Base-by-base conservation (phyloP, 495 filamentous ascomycete species). In the Hypoxylon crocopeplum region DNA sequence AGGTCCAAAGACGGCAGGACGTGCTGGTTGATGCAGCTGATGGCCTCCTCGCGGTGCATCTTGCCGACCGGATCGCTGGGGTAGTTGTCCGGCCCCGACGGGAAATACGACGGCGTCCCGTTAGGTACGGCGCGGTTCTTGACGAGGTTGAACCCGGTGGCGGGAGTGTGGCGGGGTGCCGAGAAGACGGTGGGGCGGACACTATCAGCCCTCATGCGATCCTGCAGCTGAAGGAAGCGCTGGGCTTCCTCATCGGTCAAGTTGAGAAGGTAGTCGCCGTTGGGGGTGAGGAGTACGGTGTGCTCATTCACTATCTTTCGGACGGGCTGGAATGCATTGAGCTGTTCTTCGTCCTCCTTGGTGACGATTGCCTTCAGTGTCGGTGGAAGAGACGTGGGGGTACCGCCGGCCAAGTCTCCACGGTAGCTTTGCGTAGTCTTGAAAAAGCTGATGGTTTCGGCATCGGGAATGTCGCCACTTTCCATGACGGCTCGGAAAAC, bases 191-290 rank as follows among this genome's bases (percentile, higher is more conserved):
- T 76, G 0, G 81, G 80, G 17, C 62, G 76, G 22, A 62, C 58
- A 0, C 74, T 72, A 13, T 65, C 56, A 24, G 76, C 68, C 4
- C 78, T 74, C 40, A 88, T 74, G 42, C 73, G 79, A 53, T 83
- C 79, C 71, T 96, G 90, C 0, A 96, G 79, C 46, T 84, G 78
- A 11, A 97, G 74, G 54, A 90, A 93, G 7, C 87, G 82, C 17
- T 88, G 79, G 56, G 96, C 91, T 66, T 95, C 89, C 22, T 89
- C 87, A 11, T 79, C 67, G 8, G 82, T 87, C 16, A 98, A 76
- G 57, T 91, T 90, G 30, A 85, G 84, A 21, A 97, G 78, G 48
- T 89, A 87, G 49, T 87, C 84, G 3, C 92, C 91, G 51, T 88
- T 86, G 2, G 92, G 90, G 1, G 89, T 92, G 45, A 94, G 85